Evolutionary conservation across 164 flowering plant species (phyloP), one percentile per base, ranked within the genome.

Genomic region (Kalanchoe fedtschenkoi): DNA sequence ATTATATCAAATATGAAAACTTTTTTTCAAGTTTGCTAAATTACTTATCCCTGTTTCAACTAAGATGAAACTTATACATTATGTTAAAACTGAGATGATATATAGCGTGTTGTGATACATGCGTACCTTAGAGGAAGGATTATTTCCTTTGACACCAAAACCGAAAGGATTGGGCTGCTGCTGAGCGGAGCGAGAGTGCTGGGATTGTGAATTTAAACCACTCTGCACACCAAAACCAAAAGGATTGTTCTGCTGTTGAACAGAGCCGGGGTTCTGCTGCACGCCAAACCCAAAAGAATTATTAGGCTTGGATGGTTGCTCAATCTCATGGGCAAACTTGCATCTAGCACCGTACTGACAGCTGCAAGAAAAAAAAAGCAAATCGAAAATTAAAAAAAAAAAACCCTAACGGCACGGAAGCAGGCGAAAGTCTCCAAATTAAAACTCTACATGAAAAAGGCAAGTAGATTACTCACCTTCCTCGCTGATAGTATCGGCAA

Each of bases 121-220:
- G 63, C 55, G 74, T 82, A 73, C 63, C 55, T 71, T 76, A 63
- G 62, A 78, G 39, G 78, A 26, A 54, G 74, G 82, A 34, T 78
- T 56, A 35, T 56, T 74, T 67, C 58, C 77, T 56, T 79, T 84
- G 32, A 78, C 79, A 47, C 93, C 96, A 71, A 90, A 86, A 43
- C 95, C 96, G 70, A 85, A 87, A 68, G 89, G 93, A 66, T 85
- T 89, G n/a, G 83, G 72, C 72, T 71, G 73, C 63, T 73, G 80
- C 68, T 75, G 80, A 34, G 74, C 77, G n/a, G 55, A 54, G 65
- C 63, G 74, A 43, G 71, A 22, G 16, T 74, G 72, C 60, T 72
- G 76, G 54, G 70, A 69, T n/a, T 47, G 54, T 21, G 54, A 42
- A 42, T n/a, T n/a, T n/a, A 78, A 42, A 34, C 58, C 73, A 67